A percentile compares a stretch with the other conserved stretches of the same genome.
phyloP scores from a whole-genome alignment of 2,329 filamentous ascomycete species.

The Xylaria sp. region DNA sequence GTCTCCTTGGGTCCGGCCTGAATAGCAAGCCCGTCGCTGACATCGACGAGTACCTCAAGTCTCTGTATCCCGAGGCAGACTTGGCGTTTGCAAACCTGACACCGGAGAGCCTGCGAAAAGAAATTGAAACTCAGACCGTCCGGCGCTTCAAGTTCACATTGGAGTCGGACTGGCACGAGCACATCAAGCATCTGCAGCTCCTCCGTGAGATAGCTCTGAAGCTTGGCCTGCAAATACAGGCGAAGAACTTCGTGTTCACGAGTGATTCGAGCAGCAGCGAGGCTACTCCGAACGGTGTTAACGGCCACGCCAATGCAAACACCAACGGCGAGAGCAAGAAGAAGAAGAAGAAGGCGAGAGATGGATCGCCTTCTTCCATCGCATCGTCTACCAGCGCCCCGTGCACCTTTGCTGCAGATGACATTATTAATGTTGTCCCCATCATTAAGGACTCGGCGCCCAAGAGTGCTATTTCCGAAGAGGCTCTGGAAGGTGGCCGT shows the following conservation, averaged over 20 bases:
- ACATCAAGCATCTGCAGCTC: conserved; percentile 76
- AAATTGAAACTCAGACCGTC: conserved; percentile 71
- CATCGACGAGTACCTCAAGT: conserved; percentile 72
- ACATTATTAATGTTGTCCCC: conserved; percentile 91
- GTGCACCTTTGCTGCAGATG: conserved; percentile 76
- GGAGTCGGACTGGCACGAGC: conserved; percentile 65
- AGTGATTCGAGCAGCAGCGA: conserved; percentile 36
- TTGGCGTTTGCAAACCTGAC: conserved; percentile 80
- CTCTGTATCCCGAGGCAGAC: conserved; percentile 80
- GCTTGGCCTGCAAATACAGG: conserved; percentile 84
- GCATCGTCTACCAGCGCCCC: conserved; percentile 45
- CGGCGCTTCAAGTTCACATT: conserved; percentile 79
- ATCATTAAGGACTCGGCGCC: conserved; percentile 93
- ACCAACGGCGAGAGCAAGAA: conserved; percentile 57
- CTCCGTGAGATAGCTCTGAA: conserved; percentile 88
- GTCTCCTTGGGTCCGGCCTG: conserved; percentile 75
- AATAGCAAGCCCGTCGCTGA: conserved; percentile 80
- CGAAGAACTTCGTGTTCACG: conserved; percentile 74
- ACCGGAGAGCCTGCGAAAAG: conserved; percentile 68
- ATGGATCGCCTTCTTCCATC: conserved; percentile 54
- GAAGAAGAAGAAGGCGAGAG: conserved; percentile 62
- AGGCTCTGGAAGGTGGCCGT: conserved; percentile 91
- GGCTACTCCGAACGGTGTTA: conserved; percentile 41
- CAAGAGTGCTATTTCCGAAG: conserved; percentile 87
- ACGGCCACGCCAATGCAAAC: conserved; percentile 48